A percentile compares a stretch with the other conserved stretches of the same genome.
Evolutionary conservation across 352 stramenopile species (phyloP).

Genomic region (Peronospora farinosa): DNA sequence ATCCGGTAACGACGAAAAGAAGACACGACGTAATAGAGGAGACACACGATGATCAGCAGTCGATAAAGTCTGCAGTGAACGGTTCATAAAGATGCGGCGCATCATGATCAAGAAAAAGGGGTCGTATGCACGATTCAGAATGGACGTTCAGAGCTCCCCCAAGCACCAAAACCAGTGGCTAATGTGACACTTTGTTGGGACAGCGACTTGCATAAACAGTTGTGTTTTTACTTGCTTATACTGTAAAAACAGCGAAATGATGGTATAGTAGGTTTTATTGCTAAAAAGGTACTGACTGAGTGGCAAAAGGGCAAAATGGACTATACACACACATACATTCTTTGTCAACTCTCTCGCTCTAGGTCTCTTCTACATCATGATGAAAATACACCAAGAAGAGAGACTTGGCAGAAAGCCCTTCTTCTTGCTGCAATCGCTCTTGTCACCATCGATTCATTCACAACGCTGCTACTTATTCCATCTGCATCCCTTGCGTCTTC

Average conservation of each 20-base stretch:
- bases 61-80: slow-evolving; percentile 22
- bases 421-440: background rate
- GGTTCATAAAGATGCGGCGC: slow-evolving; percentile 33
- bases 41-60: slow-evolving; percentile 10
- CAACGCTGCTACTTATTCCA: slow-evolving; percentile 10
- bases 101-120: slow-evolving; percentile 16
- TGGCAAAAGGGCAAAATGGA: slow-evolving; percentile 28
- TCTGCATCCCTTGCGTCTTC: slow-evolving; percentile 12
- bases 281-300: background rate
- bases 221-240: background rate
- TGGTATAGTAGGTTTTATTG: too few species aligned
- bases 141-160: slow-evolving; percentile 1
- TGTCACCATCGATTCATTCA: slow-evolving; percentile 20
- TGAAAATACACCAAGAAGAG: background rate
- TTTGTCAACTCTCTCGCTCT: slow-evolving; percentile 29
- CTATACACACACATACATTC: slow-evolving; percentile 17
- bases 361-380: slow-evolving; percentile 28
- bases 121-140: background rate
- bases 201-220: slow-evolving; percentile 11
- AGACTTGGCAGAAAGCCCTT: slow-evolving; percentile 2
- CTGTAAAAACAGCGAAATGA: slow-evolving; percentile 13
- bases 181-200: slow-evolving; percentile 2
- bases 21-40: slow-evolving; percentile 26
- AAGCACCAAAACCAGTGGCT: slow-evolving; percentile 26
- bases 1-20: slow-evolving; percentile 55